phyloP scores from a whole-genome alignment of 495 filamentous ascomycete genomes.

The Penicillium bovifimosum region DNA sequence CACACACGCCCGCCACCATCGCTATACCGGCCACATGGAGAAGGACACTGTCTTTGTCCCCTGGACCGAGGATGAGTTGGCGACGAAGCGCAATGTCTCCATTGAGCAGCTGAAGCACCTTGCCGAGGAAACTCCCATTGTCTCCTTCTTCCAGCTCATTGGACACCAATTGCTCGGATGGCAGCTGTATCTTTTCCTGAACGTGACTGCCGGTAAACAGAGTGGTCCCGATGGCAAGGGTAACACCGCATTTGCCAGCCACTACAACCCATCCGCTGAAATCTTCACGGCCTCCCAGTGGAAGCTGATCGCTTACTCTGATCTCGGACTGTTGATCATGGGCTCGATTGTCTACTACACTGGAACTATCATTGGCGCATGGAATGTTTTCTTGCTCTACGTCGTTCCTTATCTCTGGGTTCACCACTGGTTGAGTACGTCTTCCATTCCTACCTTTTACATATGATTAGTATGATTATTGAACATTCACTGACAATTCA shows the following conservation, averaged over 20 bases:
- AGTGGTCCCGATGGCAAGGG: constrained; percentile 35
- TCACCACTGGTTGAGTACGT: constrained; percentile 53
- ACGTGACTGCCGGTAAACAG: constrained; percentile 47
- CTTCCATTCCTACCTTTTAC: not conserved
- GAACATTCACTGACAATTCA: not conserved
- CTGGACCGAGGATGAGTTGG: constrained; percentile 37
- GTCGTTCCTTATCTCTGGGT: constrained; percentile 55
- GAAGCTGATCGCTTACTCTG: constrained; percentile 51
- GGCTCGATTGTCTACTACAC: constrained; percentile 39
- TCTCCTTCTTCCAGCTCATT: constrained; percentile 42
- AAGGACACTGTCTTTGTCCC: constrained; percentile 58
- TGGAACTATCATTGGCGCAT: constrained; percentile 41
- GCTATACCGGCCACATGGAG: constrained; percentile 53
- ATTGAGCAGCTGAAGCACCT: constrained; percentile 40
- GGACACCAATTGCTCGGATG: constrained; percentile 53
- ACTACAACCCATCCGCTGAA: constrained; percentile 54
- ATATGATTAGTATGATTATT: not conserved
- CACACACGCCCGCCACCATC: constrained; percentile 69
- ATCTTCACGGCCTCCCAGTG: constrained; percentile 57
- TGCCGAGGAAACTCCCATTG: constrained; percentile 53
- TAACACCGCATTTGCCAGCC: constrained; percentile 48
- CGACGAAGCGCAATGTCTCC: constrained; percentile 26
- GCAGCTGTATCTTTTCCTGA: constrained; percentile 51
- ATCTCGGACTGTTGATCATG: constrained; percentile 50
- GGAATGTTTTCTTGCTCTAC: constrained; percentile 48